A percentile compares a stretch with the other conserved stretches of the same genome.
These are phyloP conservation scores for Cercophora scortea DNA, from an alignment of 495 filamentous ascomycete species.

Conservation along the genomic window DNA sequence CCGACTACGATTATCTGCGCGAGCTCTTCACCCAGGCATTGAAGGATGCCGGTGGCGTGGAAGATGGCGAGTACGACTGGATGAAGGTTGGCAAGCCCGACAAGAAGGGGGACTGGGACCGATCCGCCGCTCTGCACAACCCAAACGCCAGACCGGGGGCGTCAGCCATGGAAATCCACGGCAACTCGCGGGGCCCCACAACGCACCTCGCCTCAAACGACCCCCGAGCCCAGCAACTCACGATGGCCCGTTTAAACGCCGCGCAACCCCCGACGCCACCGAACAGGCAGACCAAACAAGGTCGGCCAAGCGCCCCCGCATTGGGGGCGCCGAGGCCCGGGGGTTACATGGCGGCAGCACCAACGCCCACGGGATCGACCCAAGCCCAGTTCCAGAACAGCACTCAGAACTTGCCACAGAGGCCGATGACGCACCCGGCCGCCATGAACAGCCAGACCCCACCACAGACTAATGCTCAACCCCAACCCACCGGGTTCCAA, in stretches of 20 bases:
- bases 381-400: constrained; percentile 89
- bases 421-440: constrained; percentile 52
- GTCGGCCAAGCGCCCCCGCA: constrained; percentile 71
- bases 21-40: constrained; percentile 96
- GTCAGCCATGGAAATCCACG: constrained; percentile 70
- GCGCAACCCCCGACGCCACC: constrained; percentile 85
- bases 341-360: constrained; percentile 48
- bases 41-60: constrained; percentile 87
- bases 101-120: constrained; percentile 78
- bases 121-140: constrained; percentile 52
- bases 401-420: constrained; percentile 70
- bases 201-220: constrained; percentile 47
- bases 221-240: constrained; percentile 52
- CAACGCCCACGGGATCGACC: constrained; percentile 74
- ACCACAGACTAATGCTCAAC: constrained; percentile 31
- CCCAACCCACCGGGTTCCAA: constrained; percentile 50
- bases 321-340: constrained; percentile 70
- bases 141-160: constrained; percentile 65
- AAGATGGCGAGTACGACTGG: constrained; percentile 99
- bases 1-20: constrained; percentile 96
- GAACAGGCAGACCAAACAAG: constrained; percentile 74
- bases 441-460: constrained; percentile 39
- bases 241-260: constrained; percentile 93
- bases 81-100: constrained; percentile 98
- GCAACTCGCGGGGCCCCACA: constrained; percentile 47